These are phyloP conservation scores for Exutisphaerella laricina DNA, from an alignment of 2,329 filamentous ascomycete genomes.

Conservation along the genomic window DNA sequence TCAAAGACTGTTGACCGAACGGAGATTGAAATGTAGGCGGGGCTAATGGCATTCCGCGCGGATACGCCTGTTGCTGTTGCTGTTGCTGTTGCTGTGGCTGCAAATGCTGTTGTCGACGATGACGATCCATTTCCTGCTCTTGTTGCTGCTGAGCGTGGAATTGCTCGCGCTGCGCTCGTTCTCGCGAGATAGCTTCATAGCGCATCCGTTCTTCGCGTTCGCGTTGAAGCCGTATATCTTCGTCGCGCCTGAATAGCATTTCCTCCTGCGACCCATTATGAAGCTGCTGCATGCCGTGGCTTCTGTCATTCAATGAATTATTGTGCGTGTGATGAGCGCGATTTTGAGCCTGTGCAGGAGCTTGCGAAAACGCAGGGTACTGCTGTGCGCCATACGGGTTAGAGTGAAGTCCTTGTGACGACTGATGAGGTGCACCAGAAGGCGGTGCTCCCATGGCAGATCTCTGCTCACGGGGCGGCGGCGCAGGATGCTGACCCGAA, in stretches of 20 bases:
- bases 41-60: slow-evolving; percentile 3
- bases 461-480: slow-evolving; percentile 23
- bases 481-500: slow-evolving; percentile 18
- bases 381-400: slow-evolving; percentile 27
- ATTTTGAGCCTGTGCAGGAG: slow-evolving; percentile 24
- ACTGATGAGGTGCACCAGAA: slow-evolving; percentile 19
- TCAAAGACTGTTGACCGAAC: not conserved
- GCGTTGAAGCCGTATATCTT: slow-evolving; percentile 15
- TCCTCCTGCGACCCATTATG: slow-evolving; percentile 25
- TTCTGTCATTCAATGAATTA: slow-evolving; percentile 22
- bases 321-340: slow-evolving; percentile 31
- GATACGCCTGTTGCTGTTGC: slow-evolving; percentile 12
- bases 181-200: slow-evolving; percentile 2
- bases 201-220: slow-evolving; percentile 7
- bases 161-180: slow-evolving; percentile 12
- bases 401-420: slow-evolving; percentile 25
- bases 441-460: slow-evolving; percentile 15
- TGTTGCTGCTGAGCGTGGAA: slow-evolving; percentile 13
- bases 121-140: slow-evolving; percentile 19
- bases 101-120: slow-evolving; percentile 17
- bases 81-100: slow-evolving; percentile 20
- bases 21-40: slow-evolving; percentile 3
- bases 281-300: slow-evolving; percentile 22
- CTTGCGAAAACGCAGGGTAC: slow-evolving; percentile 21
- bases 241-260: slow-evolving; percentile 19